phyloP scores from a whole-genome alignment of 306 rosid species.

The Cucumis hystrix region DNA sequence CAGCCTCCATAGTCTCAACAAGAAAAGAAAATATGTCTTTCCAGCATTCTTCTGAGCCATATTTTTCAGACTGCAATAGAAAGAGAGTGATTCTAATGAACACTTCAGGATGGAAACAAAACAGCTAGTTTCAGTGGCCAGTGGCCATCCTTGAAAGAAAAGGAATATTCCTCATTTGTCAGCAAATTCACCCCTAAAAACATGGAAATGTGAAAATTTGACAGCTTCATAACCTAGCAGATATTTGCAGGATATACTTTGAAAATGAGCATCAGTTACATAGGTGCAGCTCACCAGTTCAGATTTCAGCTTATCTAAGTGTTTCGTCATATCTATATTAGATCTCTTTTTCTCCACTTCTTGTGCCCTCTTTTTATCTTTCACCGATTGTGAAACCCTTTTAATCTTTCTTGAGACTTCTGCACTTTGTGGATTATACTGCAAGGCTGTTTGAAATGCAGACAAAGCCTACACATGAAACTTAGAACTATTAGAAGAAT shows the following conservation, averaged over 20 bases:
- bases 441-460: slow-evolving; percentile 66
- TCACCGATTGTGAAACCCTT: slow-evolving; percentile 51
- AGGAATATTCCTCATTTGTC: neutral
- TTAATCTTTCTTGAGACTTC: slow-evolving; percentile 88
- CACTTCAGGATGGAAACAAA: neutral
- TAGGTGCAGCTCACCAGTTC: slow-evolving; percentile 55
- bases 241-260: neutral
- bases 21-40: slow-evolving; percentile 64
- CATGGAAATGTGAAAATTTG: neutral
- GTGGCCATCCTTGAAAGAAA: neutral
- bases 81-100: neutral
- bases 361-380: slow-evolving; percentile 60
- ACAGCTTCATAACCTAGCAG: neutral
- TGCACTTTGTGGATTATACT: slow-evolving; percentile 70
- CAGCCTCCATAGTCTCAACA: slow-evolving; percentile 85
- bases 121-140: neutral
- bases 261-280: neutral
- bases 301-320: slow-evolving; percentile 57
- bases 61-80: slow-evolving; percentile 53
- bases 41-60: slow-evolving; percentile 67
- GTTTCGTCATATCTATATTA: slow-evolving; percentile 70
- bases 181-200: neutral
- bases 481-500: neutral
- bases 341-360: slow-evolving; percentile 81
- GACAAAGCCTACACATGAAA: slow-evolving; percentile 49